Percentiles rank a stretch among this genome's conserved stretches.
Conservation (phyloP, 192 early-diverging fungal species). For the Coemansia sp. region DNA sequence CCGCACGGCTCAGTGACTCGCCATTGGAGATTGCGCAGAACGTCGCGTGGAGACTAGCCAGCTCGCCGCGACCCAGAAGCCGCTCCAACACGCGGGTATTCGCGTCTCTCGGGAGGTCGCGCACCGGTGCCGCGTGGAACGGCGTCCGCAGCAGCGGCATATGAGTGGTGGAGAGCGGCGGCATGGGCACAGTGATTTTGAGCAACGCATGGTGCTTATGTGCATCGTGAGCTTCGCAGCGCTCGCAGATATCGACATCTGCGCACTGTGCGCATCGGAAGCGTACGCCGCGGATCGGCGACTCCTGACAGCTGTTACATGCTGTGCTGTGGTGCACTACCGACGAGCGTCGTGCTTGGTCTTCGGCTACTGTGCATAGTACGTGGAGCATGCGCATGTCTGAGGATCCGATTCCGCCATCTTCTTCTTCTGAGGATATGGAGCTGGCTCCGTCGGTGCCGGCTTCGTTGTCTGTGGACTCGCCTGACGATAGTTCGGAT, state of each 20-base stretch:
- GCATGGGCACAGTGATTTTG: conserved; percentile 89
- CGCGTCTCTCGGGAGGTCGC: conserved; percentile 19
- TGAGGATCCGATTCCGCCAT: conserved; percentile 13
- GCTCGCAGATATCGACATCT: conserved; percentile 90
- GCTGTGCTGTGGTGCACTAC: conserved; percentile 82
- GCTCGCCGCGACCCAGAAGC: conserved; percentile 74
- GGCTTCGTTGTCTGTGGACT: conserved; percentile 22
- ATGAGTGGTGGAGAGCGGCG: conserved; percentile 82
- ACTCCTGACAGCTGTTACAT: conserved; percentile 86
- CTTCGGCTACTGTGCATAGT: conserved; percentile 83
- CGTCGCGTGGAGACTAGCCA: conserved; percentile 85
- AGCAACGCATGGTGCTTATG: conserved; percentile 89
- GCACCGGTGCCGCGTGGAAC: conserved; percentile 69
- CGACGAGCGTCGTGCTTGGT: conserved; percentile 70
- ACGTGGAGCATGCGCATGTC: conserved; percentile 66
- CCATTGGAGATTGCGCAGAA: conserved; percentile 75
- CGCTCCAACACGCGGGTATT: conserved; percentile 16
- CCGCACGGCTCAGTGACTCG: conserved; percentile 74
- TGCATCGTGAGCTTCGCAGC: conserved; percentile 81
- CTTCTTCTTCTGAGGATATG: conserved; percentile 4
- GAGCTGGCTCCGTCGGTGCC: conserved; percentile 5
- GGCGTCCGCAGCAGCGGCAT: conserved; percentile 71
- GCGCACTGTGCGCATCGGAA: conserved; percentile 96
- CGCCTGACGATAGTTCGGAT: conserved; percentile 4
- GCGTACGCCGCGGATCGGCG: conserved; percentile 87